phyloP scores from a whole-genome alignment of 768 basidiomycete genomes.

The Suillus weaverae region DNA sequence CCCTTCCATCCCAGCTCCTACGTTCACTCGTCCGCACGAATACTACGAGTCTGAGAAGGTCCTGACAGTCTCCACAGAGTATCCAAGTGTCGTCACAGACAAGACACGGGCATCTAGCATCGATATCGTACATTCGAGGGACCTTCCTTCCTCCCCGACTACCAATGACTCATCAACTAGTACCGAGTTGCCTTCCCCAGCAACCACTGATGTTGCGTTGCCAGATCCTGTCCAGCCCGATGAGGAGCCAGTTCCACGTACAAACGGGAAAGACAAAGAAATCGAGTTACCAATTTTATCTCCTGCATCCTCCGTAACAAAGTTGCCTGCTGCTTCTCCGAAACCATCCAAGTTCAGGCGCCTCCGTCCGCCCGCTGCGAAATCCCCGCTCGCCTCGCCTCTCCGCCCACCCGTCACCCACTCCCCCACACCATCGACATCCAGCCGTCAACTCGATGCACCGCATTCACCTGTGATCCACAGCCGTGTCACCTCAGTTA shows the following conservation, averaged over 20 bases:
- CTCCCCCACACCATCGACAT: conserved; percentile 20
- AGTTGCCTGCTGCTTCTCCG: conserved; percentile 7
- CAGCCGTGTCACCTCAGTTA: conserved; percentile 35
- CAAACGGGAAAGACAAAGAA: conserved; percentile 15
- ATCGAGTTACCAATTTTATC: conserved; percentile 5
- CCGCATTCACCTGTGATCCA: conserved; percentile 28
- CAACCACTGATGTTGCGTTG: background rate
- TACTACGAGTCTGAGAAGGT: conserved; percentile 24
- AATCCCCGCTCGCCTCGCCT: conserved; percentile 29
- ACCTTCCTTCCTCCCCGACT: conserved; percentile 12
- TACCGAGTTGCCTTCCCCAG: conserved; percentile 3
- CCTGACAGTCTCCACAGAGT: conserved; percentile 8
- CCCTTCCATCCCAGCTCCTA: conserved; percentile 5
- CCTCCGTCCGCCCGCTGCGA: conserved; percentile 27
- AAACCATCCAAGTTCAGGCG: conserved; percentile 53
- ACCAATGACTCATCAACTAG: conserved; percentile 4
- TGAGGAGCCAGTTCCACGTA: conserved; percentile 7
- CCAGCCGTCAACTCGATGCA: conserved; percentile 28
- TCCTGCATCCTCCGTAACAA: conserved; percentile 11
- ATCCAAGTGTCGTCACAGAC: conserved; percentile 9
- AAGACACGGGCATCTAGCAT: conserved; percentile 8
- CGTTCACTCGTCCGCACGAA: conserved; percentile 5
- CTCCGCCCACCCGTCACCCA: conserved; percentile 31
- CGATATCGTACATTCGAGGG: conserved; percentile 11
- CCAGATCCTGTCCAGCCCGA: background rate